A percentile compares a stretch with the other conserved stretches of the same genome.
phyloP scores from a whole-genome alignment of 2,329 filamentous ascomycete genomes.

The Pseudovirgaria hyperparasitica region DNA sequence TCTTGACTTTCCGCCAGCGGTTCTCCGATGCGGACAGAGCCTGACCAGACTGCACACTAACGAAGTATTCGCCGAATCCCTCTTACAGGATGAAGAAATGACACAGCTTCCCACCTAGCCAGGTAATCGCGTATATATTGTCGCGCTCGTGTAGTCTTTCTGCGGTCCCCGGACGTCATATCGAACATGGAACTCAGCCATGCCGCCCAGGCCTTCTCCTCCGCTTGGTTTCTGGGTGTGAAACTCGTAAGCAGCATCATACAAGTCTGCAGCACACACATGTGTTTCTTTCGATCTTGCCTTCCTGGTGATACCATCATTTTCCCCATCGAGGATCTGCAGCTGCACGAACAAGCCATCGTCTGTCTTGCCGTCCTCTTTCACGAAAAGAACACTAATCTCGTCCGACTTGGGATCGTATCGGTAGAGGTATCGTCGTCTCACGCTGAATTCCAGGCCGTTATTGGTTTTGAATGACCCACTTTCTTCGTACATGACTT shows the following conservation, averaged over 20 bases:
- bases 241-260: slow-evolving; percentile 59
- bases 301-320: slow-evolving; percentile 21
- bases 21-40: too few species aligned
- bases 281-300: slow-evolving; percentile 55
- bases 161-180: slow-evolving; percentile 27
- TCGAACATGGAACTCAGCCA: slow-evolving; percentile 23
- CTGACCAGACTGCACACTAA: too few species aligned
- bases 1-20: too few species aligned
- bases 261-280: slow-evolving; percentile 59
- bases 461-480: slow-evolving; percentile 48
- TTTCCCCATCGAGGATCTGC: slow-evolving; percentile 26
- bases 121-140: slow-evolving; percentile 17
- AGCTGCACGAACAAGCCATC: slow-evolving; percentile 65
- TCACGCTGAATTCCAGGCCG: slow-evolving; percentile 44
- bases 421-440: slow-evolving; percentile 59
- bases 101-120: too few species aligned
- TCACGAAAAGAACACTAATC: slow-evolving; percentile 59
- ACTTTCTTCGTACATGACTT: slow-evolving; percentile 57
- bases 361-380: slow-evolving; percentile 44
- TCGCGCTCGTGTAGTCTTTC: slow-evolving; percentile 28
- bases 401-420: slow-evolving; percentile 34
- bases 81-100: too few species aligned
- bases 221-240: slow-evolving; percentile 5
- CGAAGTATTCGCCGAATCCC: too few species aligned
- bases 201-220: slow-evolving; percentile 8